A percentile compares a stretch with the other conserved stretches of the same genome.
Conservation (phyloP, 2,329 filamentous ascomycete genomes). For the Claviceps sp. region DNA sequence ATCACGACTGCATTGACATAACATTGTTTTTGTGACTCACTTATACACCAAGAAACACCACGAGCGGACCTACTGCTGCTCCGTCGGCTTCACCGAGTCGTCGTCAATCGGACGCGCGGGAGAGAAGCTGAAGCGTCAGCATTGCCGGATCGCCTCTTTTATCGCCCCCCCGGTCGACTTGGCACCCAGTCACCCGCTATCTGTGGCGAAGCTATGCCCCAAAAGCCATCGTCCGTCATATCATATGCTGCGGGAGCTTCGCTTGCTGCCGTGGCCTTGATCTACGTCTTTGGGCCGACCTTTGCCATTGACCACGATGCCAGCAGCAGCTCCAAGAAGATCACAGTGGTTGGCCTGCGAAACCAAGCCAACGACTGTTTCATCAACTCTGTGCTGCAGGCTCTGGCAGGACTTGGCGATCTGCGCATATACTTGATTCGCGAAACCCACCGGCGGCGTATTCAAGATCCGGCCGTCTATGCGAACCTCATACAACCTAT, state of each 20-base stretch:
- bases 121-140: neutral
- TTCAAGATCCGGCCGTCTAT: constrained; percentile 71
- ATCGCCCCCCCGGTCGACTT: constrained; percentile 4
- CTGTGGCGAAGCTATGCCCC: constrained; percentile 17
- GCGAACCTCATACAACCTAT: constrained; percentile 41
- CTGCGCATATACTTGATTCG: constrained; percentile 83
- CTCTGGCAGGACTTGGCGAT: constrained; percentile 78
- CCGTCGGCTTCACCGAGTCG: neutral
- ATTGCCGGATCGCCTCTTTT: neutral
- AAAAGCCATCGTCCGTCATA: constrained; percentile 34
- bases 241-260: constrained; percentile 93
- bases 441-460: constrained; percentile 70
- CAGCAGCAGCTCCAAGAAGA: constrained; percentile 51
- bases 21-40: neutral
- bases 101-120: neutral
- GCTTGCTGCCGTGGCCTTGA: constrained; percentile 82
- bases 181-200: neutral
- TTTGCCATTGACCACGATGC: constrained; percentile 84
- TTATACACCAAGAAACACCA: neutral
- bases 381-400: constrained; percentile 93
- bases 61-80: neutral
- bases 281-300: constrained; percentile 97
- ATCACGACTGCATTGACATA: neutral
- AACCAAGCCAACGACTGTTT: constrained; percentile 95
- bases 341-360: constrained; percentile 72